A percentile compares a stretch with the other conserved stretches of the same genome.
Conservation (phyloP, 495 filamentous ascomycete species). For the Podospora pseudopauciseta region DNA sequence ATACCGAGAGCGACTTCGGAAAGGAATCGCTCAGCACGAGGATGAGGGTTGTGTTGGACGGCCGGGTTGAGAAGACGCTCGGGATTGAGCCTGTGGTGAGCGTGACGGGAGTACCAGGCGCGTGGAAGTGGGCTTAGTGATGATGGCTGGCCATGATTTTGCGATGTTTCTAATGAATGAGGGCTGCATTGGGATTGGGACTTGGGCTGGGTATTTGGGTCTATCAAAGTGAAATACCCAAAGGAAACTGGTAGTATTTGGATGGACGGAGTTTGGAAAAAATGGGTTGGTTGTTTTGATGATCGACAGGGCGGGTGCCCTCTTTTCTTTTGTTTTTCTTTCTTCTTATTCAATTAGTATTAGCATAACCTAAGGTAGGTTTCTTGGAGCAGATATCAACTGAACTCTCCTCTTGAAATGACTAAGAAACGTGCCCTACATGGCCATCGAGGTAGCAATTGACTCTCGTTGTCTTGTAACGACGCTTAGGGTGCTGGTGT, state of each 20-base stretch:
- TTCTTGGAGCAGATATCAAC: not conserved
- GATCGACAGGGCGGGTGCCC: too few relatives aligned
- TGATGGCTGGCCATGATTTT: conserved; percentile 2
- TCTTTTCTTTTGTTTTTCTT: not conserved
- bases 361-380: not conserved
- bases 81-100: conserved; percentile 11
- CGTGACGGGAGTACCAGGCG: conserved; percentile 19
- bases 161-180: not conserved
- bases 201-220: not conserved
- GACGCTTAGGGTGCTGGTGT: too few relatives aligned
- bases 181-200: not conserved
- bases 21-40: not conserved
- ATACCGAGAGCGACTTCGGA: conserved; percentile 10
- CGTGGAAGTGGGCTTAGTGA: conserved; percentile 21
- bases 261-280: not conserved
- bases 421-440: too few relatives aligned
- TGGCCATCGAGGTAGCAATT: too few relatives aligned
- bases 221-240: conserved; percentile 3
- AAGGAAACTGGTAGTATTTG: not conserved
- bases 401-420: not conserved
- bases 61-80: not conserved
- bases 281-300: not conserved
- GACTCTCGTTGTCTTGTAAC: too few relatives aligned
- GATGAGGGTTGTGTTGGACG: conserved; percentile 8
- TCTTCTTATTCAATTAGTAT: not conserved